Base-by-base conservation (phyloP, 805 yeast species). In the Ogataea salicorniae region DNA sequence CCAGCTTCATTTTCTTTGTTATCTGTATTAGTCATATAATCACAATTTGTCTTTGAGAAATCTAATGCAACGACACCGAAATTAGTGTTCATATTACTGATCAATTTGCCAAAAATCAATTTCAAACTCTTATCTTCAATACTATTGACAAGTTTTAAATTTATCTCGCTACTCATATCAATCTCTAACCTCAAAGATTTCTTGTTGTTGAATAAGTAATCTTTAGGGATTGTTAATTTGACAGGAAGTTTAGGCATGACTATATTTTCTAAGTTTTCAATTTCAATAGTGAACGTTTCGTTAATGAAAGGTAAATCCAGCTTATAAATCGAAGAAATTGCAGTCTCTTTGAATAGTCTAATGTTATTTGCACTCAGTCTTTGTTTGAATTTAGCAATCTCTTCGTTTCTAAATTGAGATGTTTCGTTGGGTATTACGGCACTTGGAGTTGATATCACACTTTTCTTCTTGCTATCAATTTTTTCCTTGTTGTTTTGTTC, bases 181-280 rank as follows among this genome's bases (percentile, higher is more conserved):
- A 68, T 36, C 37, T 64, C 69, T 31, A 68, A 43, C 23, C 54
- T 61, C 29, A 66, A 39, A 0, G 55, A 49, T 43, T 60, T 66
- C 31, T 59, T 60, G 18, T 53, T 45, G 39, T 57, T 60, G 41
- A 45, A 52, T 16, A 65, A 48, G 39, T 67, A 67, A 8, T 66
- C 70, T 42, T 55, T 58, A 1, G 72, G 71, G 14, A 68, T 51
- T 3, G 59, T 50, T 7, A 68, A 37, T 37, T 60, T 62, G 16
- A 67, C 56, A 15, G 64, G 63, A 15, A 68, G 45, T 8, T 49
- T 52, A 5, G 53, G 49, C 31, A 67, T 57, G 4, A 45, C 49
- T 8, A 67, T 55, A 35, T 62, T 63, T 8, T 55, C 57, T 23
- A 54, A 47, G 26, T 60, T 56, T 34, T 64, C 69, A n/a, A 64